These are phyloP conservation scores for Sphaceloma murrayae DNA, from an alignment of 2,329 filamentous ascomycete species.

Conservation along the genomic window DNA sequence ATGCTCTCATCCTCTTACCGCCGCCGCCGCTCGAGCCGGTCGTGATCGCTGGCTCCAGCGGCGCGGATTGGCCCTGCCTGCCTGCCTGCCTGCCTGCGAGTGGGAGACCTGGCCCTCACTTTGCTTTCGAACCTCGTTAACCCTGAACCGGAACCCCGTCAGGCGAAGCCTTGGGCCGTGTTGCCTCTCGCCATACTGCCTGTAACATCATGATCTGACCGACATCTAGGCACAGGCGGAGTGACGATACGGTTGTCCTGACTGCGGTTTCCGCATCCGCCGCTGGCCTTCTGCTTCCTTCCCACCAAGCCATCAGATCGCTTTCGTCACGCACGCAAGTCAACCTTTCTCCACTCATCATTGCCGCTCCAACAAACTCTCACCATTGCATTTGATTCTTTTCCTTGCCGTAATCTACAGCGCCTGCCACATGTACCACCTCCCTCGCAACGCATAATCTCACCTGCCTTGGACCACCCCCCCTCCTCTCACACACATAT, in stretches of 20 bases:
- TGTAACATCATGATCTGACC: too few relatives aligned
- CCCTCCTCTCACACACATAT: slow-evolving; percentile 2
- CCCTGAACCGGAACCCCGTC: slow-evolving; percentile 15
- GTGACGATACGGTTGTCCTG: slow-evolving; percentile 15
- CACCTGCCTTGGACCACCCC: slow-evolving; percentile 7
- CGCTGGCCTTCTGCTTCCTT: slow-evolving; percentile 1
- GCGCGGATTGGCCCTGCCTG: too few relatives aligned
- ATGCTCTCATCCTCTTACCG: slow-evolving; percentile 17
- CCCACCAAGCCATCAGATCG: slow-evolving; percentile 14
- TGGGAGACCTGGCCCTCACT: slow-evolving; percentile 15
- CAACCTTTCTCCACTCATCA: slow-evolving; percentile 10
- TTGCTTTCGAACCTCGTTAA: slow-evolving; percentile 10
- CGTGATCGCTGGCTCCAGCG: slow-evolving; percentile 11
- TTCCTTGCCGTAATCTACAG: slow-evolving; percentile 8
- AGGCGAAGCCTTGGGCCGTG: slow-evolving; percentile 9
- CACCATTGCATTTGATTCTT: slow-evolving; percentile 8
- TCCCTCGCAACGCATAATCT: slow-evolving; percentile 13
- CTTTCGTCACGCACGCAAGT: slow-evolving; percentile 15
- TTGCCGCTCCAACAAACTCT: slow-evolving; percentile 3
- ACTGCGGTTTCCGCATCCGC: slow-evolving; percentile 15
- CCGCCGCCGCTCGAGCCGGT: slow-evolving; percentile 16
- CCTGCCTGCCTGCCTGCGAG: too few relatives aligned
- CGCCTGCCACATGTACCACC: background rate
- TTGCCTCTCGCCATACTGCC: too few relatives aligned
- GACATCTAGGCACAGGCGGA: too few relatives aligned